Percentiles rank a stretch among this genome's conserved stretches.
Evolutionary conservation across 495 filamentous ascomycete species (phyloP).

Genomic region (Trypethelium eluteriae): DNA sequence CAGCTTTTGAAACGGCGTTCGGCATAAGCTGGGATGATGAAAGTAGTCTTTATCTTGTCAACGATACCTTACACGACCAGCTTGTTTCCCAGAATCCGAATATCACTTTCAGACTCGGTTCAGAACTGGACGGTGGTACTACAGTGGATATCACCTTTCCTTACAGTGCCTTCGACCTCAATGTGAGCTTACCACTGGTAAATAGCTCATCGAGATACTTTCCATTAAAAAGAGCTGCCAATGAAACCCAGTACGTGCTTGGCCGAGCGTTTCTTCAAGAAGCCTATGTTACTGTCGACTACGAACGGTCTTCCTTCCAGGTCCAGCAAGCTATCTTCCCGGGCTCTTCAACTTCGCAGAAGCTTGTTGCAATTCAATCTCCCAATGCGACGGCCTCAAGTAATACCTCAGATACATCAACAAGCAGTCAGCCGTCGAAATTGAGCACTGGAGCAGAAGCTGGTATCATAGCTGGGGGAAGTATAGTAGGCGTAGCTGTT

Average conservation of each 20-base stretch:
- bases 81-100: conserved; percentile 13
- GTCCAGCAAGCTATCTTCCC: conserved; percentile 22
- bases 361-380: conserved; percentile 6
- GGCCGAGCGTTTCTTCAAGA: conserved; percentile 36
- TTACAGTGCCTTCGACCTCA: conserved; percentile 30
- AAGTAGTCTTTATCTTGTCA: conserved; percentile 19
- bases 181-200: conserved; percentile 13
- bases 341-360: not conserved
- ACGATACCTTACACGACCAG: conserved; percentile 14
- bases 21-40: conserved; percentile 18
- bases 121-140: conserved; percentile 28
- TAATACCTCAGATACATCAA: not conserved
- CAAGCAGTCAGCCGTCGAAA: not conserved
- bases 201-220: conserved; percentile 27
- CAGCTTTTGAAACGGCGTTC: conserved; percentile 15
- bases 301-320: conserved; percentile 29
- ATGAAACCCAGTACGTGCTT: conserved; percentile 25
- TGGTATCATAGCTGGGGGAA: not conserved
- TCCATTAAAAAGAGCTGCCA: conserved; percentile 26
- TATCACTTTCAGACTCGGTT: conserved; percentile 19
- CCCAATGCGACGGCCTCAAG: too few species aligned
- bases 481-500: not conserved
- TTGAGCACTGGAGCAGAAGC: conserved; percentile 6
- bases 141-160: conserved; percentile 27
- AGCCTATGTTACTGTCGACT: conserved; percentile 34